Conservation (phyloP, 768 basidiomycete species). For the Russula compacta region DNA sequence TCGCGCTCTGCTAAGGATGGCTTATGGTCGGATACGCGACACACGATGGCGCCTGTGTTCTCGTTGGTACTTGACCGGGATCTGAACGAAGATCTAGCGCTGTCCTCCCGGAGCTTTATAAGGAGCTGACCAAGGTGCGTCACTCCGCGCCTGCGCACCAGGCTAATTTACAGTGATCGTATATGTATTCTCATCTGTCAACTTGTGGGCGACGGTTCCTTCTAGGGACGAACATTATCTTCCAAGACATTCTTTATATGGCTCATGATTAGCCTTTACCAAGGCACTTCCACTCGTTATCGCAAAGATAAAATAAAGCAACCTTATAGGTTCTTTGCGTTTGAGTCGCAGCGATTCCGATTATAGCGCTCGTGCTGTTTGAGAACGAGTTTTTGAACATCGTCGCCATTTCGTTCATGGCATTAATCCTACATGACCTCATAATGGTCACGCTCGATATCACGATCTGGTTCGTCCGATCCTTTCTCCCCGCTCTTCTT, state of each 20-base stretch:
- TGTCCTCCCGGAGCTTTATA: slow-evolving; percentile 95
- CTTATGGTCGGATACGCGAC: slow-evolving; percentile 95
- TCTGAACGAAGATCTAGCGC: slow-evolving; percentile 89
- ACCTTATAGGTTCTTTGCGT: neutral
- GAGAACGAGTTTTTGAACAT: slow-evolving; percentile 98
- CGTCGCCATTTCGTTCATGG: slow-evolving; percentile 96
- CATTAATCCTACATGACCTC: slow-evolving; percentile 90
- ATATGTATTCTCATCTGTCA: slow-evolving; percentile 26
- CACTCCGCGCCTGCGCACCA: neutral
- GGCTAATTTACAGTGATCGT: neutral
- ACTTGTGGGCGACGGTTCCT: neutral
- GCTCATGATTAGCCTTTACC: slow-evolving; percentile 96
- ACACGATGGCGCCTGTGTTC: slow-evolving; percentile 98
- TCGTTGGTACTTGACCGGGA: slow-evolving; percentile 93
- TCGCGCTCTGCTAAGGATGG: slow-evolving; percentile 97
- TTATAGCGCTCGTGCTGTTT: slow-evolving; percentile 90
- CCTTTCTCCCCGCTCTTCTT: no score
- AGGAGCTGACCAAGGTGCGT: slow-evolving; percentile 90
- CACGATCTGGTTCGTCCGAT: slow-evolving; percentile 71
- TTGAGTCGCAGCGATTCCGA: slow-evolving; percentile 94
- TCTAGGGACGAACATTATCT: slow-evolving; percentile 85
- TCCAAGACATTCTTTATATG: slow-evolving; percentile 99
- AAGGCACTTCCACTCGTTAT: slow-evolving; percentile 44
- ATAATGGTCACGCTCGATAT: slow-evolving; percentile 99
- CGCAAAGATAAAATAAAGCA: neutral